A percentile compares a stretch with the other conserved stretches of the same genome.
These are phyloP conservation scores for Gymnopilus dilepis DNA, from an alignment of 768 basidiomycete species.

Conservation along the genomic window DNA sequence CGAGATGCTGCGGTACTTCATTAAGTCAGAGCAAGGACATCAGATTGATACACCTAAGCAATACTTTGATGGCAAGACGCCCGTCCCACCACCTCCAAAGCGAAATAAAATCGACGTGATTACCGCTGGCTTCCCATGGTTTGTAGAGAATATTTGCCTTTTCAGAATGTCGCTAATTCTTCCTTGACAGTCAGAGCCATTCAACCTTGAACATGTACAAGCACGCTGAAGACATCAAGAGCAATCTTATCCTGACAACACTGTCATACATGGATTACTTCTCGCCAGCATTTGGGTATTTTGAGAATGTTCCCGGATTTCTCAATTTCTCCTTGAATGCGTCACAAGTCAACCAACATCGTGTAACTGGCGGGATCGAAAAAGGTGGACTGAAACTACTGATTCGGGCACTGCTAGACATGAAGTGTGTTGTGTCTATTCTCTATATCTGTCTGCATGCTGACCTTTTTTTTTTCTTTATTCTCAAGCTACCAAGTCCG, in stretches of 20 bases:
- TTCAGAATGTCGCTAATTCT: neutral
- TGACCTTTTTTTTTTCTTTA: too few species aligned
- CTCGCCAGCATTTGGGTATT: slow-evolving; percentile 45
- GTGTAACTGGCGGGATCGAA: slow-evolving; percentile 66
- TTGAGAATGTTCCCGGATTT: slow-evolving; percentile 64
- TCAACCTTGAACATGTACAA: slow-evolving; percentile 75
- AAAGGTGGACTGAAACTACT: slow-evolving; percentile 79
- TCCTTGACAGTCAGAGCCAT: slow-evolving; percentile 65
- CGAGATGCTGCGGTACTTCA: slow-evolving; percentile 57
- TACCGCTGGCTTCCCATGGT: slow-evolving; percentile 82
- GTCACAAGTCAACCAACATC: slow-evolving; percentile 43
- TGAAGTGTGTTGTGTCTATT: slow-evolving; percentile 53
- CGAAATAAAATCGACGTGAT: slow-evolving; percentile 65
- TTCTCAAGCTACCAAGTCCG: slow-evolving; percentile 57
- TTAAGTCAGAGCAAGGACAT: slow-evolving; percentile 55
- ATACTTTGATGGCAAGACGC: slow-evolving; percentile 40
- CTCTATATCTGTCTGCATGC: neutral
- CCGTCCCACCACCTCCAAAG: slow-evolving; percentile 51
- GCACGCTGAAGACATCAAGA: slow-evolving; percentile 69
- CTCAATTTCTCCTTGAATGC: slow-evolving; percentile 47
- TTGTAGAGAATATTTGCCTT: slow-evolving; percentile 9
- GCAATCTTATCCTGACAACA: slow-evolving; percentile 68
- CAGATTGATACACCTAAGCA: slow-evolving; percentile 44
- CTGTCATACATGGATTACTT: slow-evolving; percentile 56
- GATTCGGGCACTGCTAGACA: slow-evolving; percentile 60